Percentiles rank a stretch among this genome's conserved stretches.
These are phyloP conservation scores for Sphaerulina populicola DNA, from an alignment of 2,329 filamentous ascomycete species.

Conservation along the genomic window DNA sequence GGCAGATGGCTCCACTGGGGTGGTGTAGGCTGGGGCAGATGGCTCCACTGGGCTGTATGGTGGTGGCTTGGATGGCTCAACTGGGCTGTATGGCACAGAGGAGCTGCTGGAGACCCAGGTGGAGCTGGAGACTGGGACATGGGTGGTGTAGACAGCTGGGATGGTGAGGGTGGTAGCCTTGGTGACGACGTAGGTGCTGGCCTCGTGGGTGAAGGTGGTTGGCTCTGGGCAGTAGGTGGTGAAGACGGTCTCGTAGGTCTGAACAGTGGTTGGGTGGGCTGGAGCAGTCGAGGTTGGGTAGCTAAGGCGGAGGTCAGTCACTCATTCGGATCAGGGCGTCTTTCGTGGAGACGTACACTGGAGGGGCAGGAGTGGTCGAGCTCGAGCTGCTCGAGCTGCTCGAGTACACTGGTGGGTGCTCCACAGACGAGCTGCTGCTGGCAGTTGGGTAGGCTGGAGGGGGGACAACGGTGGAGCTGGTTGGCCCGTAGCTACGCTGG, in stretches of 20 bases:
- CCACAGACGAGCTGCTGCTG: too few relatives aligned
- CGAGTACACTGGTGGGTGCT: neutral
- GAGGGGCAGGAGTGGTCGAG: constrained; percentile 1
- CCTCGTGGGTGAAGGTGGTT: constrained; percentile 22
- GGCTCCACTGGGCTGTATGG: constrained; percentile 2
- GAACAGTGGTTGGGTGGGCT: constrained; percentile 16
- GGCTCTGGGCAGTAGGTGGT: constrained; percentile 26
- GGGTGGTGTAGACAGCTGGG: constrained; percentile 28
- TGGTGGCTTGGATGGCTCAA: constrained; percentile 1
- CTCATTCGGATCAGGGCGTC: neutral
- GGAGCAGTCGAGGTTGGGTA: constrained; percentile 4
- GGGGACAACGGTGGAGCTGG: neutral
- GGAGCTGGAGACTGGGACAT: neutral
- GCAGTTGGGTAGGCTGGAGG: neutral
- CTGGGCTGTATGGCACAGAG: neutral
- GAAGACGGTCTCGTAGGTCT: constrained; percentile 7
- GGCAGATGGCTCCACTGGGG: neutral
- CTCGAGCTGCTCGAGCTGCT: too few relatives aligned
- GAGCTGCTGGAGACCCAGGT: neutral
- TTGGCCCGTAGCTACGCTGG: neutral
- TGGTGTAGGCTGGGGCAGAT: neutral
- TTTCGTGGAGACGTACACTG: neutral
- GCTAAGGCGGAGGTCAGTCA: neutral
- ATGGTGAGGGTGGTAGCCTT: constrained; percentile 24
- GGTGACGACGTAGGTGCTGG: constrained; percentile 25